These are phyloP conservation scores for Prunus mira DNA, from an alignment of 306 rosid genomes.

Conservation along the genomic window DNA sequence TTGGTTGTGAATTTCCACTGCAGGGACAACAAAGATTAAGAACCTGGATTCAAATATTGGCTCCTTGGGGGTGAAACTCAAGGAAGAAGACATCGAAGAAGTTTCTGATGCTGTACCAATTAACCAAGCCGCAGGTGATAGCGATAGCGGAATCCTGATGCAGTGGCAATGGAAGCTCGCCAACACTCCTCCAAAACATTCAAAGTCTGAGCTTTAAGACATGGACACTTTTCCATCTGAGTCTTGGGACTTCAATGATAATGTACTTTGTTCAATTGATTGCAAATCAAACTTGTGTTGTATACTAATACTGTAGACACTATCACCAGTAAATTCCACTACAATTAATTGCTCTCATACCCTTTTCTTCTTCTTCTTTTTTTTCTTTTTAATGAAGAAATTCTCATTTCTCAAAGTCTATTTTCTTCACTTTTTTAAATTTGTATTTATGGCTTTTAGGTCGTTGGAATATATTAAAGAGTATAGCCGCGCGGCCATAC, in stretches of 20 bases:
- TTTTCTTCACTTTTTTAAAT: neutral
- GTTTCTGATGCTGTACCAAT: constrained; percentile 45
- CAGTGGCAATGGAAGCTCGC: constrained; percentile 38
- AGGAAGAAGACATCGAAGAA: constrained; percentile 42
- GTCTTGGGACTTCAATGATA: too few species aligned
- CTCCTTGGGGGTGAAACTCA: constrained; percentile 43
- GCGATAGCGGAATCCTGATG: neutral
- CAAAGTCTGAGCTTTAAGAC: neutral
- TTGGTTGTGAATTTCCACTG: neutral
- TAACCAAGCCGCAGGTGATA: constrained; percentile 49
- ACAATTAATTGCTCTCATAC: too few species aligned
- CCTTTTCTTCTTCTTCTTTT: too few species aligned
- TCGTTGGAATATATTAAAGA: constrained; percentile 53
- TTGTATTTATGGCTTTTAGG: constrained; percentile 43
- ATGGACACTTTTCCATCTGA: neutral
- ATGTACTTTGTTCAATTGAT: too few species aligned
- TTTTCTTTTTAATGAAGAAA: too few species aligned
- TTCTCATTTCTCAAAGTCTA: too few species aligned
- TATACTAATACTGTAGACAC: too few species aligned
- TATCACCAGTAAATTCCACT: too few species aligned
- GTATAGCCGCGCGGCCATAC: too few species aligned
- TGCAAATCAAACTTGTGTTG: neutral
- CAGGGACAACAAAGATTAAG: constrained; percentile 63
- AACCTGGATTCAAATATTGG: constrained; percentile 59
- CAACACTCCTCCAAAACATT: constrained; percentile 46